Evolutionary conservation across 805 yeast species (phyloP).

Genomic region (Metahyphopichia silvanorum): DNA sequence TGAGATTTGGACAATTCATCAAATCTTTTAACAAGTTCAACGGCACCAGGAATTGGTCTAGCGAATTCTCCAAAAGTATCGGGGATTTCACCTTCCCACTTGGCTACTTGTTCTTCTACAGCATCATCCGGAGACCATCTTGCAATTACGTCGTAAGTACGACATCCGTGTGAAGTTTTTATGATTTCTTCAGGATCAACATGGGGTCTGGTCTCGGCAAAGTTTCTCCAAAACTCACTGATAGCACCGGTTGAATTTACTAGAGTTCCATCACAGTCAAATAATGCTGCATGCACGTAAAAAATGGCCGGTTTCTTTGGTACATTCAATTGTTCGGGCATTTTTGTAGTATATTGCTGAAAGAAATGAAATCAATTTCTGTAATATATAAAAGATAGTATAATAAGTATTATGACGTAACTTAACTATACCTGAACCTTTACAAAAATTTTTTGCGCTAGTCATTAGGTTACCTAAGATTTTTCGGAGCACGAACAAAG

Average conservation of each 20-base stretch:
- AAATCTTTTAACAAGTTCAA: constrained; percentile 22
- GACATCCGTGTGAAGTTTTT: constrained; percentile 27
- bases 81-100: constrained; percentile 26
- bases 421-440: no score
- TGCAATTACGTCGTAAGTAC: constrained; percentile 28
- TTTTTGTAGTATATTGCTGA: no score
- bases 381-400: no score
- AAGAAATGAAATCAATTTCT: no score
- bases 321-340: background rate
- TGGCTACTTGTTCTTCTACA: constrained; percentile 21
- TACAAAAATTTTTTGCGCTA: no score
- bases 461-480: no score
- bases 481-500: no score
- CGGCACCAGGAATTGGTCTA: constrained; percentile 26
- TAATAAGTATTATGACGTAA: no score
- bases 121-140: constrained; percentile 31
- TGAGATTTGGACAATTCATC: constrained; percentile 17
- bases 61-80: constrained; percentile 25
- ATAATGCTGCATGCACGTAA: constrained; percentile 25
- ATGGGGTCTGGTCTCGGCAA: constrained; percentile 26
- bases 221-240: constrained; percentile 27
- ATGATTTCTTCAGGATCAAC: constrained; percentile 28
- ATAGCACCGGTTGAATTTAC: constrained; percentile 30
- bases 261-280: constrained; percentile 29
- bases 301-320: constrained; percentile 22